phyloP scores from a whole-genome alignment of 192 early-diverging fungal species.

The Coemansia sp. region DNA sequence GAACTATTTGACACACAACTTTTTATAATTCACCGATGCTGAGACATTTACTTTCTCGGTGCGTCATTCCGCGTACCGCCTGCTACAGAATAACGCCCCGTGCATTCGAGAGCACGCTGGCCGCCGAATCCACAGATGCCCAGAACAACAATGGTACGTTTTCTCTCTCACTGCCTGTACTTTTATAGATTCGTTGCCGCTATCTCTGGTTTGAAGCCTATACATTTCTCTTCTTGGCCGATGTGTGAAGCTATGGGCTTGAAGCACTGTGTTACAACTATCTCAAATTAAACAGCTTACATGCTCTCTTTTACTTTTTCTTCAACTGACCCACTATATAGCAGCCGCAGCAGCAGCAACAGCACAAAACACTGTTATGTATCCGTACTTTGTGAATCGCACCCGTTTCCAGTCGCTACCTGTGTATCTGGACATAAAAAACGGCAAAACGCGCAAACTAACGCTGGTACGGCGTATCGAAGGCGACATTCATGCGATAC shows the following conservation, averaged over 20 bases:
- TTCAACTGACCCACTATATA: background rate
- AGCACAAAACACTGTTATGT: constrained; percentile 1
- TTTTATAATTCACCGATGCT: background rate
- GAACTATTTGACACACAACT: background rate
- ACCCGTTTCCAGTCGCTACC: constrained; percentile 65
- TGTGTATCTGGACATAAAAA: constrained; percentile 70
- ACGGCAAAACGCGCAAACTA: constrained; percentile 63
- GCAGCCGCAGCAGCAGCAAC: too few relatives aligned
- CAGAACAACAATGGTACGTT: background rate
- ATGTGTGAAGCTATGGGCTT: background rate
- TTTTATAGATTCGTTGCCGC: background rate
- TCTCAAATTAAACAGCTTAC: background rate
- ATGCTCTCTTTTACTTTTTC: background rate
- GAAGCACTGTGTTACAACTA: background rate
- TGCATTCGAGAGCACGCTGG: constrained; percentile 40
- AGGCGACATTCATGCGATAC: constrained; percentile 61
- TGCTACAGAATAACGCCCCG: background rate
- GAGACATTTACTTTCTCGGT: background rate
- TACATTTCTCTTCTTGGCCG: too few relatives aligned
- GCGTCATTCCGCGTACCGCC: background rate
- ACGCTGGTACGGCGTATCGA: constrained; percentile 73
- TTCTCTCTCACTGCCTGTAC: background rate
- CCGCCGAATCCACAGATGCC: constrained; percentile 3
- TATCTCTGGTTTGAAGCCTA: background rate
- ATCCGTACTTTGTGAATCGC: constrained; percentile 67